phyloP scores from a whole-genome alignment of 768 basidiomycete genomes.

The Sarcodon sp. region DNA sequence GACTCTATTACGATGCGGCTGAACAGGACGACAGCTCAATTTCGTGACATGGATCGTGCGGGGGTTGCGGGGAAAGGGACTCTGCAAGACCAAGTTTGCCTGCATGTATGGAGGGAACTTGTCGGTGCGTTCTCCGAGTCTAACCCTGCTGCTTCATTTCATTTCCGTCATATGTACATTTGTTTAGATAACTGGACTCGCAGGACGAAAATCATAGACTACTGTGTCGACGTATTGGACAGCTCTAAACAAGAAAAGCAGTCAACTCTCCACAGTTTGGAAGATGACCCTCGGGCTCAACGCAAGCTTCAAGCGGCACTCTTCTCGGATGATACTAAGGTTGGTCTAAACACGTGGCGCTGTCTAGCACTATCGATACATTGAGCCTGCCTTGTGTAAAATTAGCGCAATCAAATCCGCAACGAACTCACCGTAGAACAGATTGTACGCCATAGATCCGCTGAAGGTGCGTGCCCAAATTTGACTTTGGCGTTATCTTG shows the following conservation, averaged over 20 bases:
- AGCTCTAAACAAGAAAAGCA: slow-evolving; percentile 45
- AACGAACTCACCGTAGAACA: slow-evolving; percentile 64
- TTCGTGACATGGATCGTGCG: slow-evolving; percentile 57
- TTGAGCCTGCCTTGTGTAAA: background rate
- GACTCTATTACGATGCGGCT: slow-evolving; percentile 71
- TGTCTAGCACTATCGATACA: background rate
- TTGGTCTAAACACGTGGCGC: slow-evolving; percentile 15
- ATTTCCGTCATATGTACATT: background rate
- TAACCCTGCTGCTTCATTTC: slow-evolving; percentile 14
- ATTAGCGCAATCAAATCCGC: slow-evolving; percentile 58
- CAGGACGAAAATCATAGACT: slow-evolving; percentile 59
- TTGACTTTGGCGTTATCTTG: slow-evolving; percentile 1
- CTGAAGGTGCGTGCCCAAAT: slow-evolving; percentile 41
- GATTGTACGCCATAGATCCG: slow-evolving; percentile 56
- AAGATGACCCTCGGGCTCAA: slow-evolving; percentile 30
- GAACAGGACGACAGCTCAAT: slow-evolving; percentile 66
- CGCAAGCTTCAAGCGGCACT: slow-evolving; percentile 41
- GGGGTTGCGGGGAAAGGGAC: slow-evolving; percentile 32
- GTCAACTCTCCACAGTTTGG: slow-evolving; percentile 25
- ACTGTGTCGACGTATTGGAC: slow-evolving; percentile 64
- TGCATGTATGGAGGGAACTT: slow-evolving; percentile 66
- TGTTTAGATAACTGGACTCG: slow-evolving; percentile 46
- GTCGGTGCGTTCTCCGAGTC: slow-evolving; percentile 45
- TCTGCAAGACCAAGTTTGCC: slow-evolving; percentile 64
- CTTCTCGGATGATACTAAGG: slow-evolving; percentile 64